Base-by-base conservation (phyloP, 371 early-diverging fungal species). In the Actinomucor elegans region DNA sequence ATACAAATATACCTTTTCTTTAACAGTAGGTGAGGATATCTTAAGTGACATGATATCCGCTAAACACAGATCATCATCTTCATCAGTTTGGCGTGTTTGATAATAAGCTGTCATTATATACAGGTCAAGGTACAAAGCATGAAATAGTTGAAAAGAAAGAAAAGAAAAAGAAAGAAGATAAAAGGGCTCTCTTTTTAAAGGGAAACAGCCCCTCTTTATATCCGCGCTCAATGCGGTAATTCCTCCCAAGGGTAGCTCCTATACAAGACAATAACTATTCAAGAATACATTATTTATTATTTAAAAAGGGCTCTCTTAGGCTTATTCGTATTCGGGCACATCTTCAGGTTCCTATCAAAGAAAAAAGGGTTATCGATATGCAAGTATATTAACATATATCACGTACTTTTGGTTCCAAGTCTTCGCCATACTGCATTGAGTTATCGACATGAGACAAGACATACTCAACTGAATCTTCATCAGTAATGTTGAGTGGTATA, bases 341-440 rank as follows among this genome's bases (percentile, higher is more conserved):
- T 66, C 73, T 27, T 73, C 69, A 46, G 73, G 73, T 64, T 73
- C 73, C 73, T 73, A 51, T 42, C 17, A 47, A 28, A 45, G 38
- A 33, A 59, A 41, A 27, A 44, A 55, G 26, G 41, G 12, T 32
- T 10, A 31, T 38, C 27, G 27, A 50, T 48, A 45, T 58, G 35
- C 34, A 45, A 49, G 28, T 45, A 38, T 33, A 20, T 36, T 41
- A 33, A 29, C 12, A 5, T 27, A 35, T 34, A 26, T 5, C 8
- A 35, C 21, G 63, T 88, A 72, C 94, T 73, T 89, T 90, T 20
- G 96, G 95, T 58, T 98, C 98, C 31, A 86, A 73, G 68, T 96
- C 99, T 75, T 99, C 99, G 27, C 94, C 97, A 71, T 90, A 96
- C 72, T 99, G 99, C 41, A 97, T 86, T 0, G 97, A 93, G 61